Conservation (phyloP, 2,329 filamentous ascomycete species). For the Aulographum hederae region DNA sequence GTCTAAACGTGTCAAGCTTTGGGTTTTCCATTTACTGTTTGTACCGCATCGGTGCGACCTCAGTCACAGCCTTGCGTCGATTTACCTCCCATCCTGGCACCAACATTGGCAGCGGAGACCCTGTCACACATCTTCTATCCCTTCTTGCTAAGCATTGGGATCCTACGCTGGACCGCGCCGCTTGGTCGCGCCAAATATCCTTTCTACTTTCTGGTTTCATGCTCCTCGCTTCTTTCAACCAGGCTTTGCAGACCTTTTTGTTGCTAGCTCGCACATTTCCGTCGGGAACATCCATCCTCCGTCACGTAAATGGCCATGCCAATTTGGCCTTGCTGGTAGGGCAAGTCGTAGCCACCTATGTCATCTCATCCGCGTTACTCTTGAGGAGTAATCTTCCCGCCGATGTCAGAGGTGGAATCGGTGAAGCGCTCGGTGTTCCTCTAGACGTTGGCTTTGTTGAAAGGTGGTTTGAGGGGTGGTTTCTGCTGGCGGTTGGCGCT, state of each 20-base stretch:
- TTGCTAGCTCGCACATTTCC: slow-evolving; percentile 63
- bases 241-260: slow-evolving; percentile 68
- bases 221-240: slow-evolving; percentile 63
- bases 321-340: slow-evolving; percentile 64
- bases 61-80: slow-evolving; percentile 48
- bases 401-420: slow-evolving; percentile 60
- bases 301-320: slow-evolving; percentile 34
- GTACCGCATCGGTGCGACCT: slow-evolving; percentile 62
- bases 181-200: slow-evolving; percentile 72
- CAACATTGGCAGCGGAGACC: slow-evolving; percentile 53
- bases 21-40: slow-evolving; percentile 67
- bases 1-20: slow-evolving; percentile 45
- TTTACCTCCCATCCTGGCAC: slow-evolving; percentile 25
- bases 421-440: slow-evolving; percentile 59
- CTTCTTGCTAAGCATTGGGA: slow-evolving; percentile 72
- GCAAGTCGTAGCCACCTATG: slow-evolving; percentile 70
- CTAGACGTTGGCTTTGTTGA: slow-evolving; percentile 57
- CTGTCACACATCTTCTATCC: slow-evolving; percentile 67
- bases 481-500: slow-evolving; percentile 46
- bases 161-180: slow-evolving; percentile 60
- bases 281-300: slow-evolving; percentile 30
- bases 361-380: slow-evolving; percentile 62
- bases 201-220: slow-evolving; percentile 72
- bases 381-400: slow-evolving; percentile 60
- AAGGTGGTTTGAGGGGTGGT: slow-evolving; percentile 79